A percentile compares a stretch with the other conserved stretches of the same genome.
These are phyloP conservation scores for Reticulascus tulasneorum DNA, from an alignment of 2,329 filamentous ascomycete species.

Conservation along the genomic window DNA sequence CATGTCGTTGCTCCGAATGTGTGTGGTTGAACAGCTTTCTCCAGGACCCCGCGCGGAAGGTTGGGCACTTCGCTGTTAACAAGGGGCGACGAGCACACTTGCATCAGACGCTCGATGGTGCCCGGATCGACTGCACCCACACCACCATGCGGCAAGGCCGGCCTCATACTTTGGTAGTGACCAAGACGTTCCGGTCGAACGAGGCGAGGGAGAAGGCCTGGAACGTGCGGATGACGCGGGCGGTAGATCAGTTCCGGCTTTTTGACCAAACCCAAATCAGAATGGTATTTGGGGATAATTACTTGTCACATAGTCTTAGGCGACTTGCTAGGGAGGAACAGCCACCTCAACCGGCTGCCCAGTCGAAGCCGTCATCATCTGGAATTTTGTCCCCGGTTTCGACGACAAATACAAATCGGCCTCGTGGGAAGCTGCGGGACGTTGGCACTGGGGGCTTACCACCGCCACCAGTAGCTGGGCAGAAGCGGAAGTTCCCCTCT, in stretches of 20 bases:
- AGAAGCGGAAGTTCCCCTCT: slow-evolving; percentile 9
- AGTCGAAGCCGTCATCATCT: background rate
- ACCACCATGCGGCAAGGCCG: slow-evolving; percentile 7
- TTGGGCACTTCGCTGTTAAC: slow-evolving; percentile 11
- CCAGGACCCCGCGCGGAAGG: background rate
- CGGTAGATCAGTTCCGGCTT: background rate
- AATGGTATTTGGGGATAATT: slow-evolving; percentile 6
- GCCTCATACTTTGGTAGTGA: slow-evolving; percentile 19
- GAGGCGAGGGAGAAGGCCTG: background rate
- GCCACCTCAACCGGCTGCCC: background rate
- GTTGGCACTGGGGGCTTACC: background rate
- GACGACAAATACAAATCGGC: background rate
- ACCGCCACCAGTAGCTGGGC: background rate
- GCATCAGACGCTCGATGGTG: slow-evolving; percentile 11
- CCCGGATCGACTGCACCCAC: slow-evolving; percentile 17
- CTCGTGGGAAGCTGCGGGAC: background rate
- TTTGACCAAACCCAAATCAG: slow-evolving; percentile 8
- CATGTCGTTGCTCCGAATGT: slow-evolving; percentile 22
- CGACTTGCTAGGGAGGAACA: background rate
- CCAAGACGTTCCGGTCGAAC: slow-evolving; percentile 13
- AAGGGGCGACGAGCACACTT: slow-evolving; percentile 18
- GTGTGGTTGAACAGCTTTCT: slow-evolving; percentile 22
- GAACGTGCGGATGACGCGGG: background rate
- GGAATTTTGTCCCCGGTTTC: background rate
- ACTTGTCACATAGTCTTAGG: background rate